phyloP scores from a whole-genome alignment of 805 yeast species.

The Tetrapisispora nanseiensis region DNA sequence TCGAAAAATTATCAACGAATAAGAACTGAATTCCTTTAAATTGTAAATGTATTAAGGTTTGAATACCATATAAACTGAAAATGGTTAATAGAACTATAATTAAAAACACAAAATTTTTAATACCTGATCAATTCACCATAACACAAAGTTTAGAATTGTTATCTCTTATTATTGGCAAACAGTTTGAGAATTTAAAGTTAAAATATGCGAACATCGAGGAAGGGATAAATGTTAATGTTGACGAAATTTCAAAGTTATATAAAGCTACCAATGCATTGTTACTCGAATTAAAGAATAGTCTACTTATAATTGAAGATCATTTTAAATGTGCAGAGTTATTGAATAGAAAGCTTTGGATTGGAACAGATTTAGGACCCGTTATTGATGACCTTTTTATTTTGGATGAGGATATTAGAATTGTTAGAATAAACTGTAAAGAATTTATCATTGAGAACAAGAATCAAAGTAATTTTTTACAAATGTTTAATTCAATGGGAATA shows the following conservation, averaged over 20 bases:
- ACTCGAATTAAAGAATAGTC: conserved; percentile 20
- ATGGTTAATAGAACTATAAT: neutral
- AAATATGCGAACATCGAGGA: conserved; percentile 6
- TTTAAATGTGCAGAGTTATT: conserved; percentile 13
- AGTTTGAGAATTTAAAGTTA: conserved; percentile 12
- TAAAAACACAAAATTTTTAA: conserved; percentile 15
- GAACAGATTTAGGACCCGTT: conserved; percentile 9
- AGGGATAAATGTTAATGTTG: conserved; percentile 3
- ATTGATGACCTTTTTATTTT: conserved; percentile 23
- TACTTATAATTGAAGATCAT: conserved; percentile 14
- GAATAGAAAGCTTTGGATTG: conserved; percentile 6
- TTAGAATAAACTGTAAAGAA: conserved; percentile 9
- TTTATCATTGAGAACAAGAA: neutral
- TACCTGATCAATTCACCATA: conserved; percentile 25
- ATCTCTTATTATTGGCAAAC: conserved; percentile 20
- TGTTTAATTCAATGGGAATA: conserved; percentile 5
- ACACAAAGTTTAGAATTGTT: conserved; percentile 23
- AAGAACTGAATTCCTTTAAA: too few relatives aligned
- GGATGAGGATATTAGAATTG: conserved; percentile 22
- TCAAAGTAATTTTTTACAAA: conserved; percentile 4
- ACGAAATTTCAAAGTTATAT: conserved; percentile 8
- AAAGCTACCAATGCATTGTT: conserved; percentile 13
- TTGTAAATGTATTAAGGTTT: too few relatives aligned
- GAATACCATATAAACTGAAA: too few relatives aligned
- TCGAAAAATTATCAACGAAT: too few relatives aligned